phyloP scores from a whole-genome alignment of 768 basidiomycete genomes.

The Rhizopogon vesiculosus region DNA sequence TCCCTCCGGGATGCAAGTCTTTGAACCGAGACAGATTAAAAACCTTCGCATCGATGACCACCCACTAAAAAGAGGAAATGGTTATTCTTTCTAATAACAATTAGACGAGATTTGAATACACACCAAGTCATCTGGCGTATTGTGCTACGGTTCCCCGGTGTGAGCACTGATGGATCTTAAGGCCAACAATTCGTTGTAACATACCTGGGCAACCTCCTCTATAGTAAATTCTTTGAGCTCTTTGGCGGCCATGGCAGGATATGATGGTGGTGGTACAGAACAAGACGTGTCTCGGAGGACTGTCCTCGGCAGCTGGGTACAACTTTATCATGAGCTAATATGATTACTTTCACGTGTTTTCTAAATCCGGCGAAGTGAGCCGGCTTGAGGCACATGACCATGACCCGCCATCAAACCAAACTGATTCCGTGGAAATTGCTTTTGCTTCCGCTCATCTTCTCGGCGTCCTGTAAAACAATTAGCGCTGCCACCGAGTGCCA shows the following conservation, averaged over 20 bases:
- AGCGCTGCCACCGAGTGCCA: not conserved
- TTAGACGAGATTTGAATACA: constrained; percentile 12
- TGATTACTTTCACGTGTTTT: not conserved
- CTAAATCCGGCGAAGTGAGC: not conserved
- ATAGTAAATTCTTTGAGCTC: constrained; percentile 42
- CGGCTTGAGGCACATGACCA: not conserved
- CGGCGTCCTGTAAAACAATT: no score
- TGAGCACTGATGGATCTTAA: not conserved
- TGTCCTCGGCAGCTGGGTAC: not conserved
- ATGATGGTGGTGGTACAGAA: not conserved
- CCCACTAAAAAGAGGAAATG: constrained; percentile 47
- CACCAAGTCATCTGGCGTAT: constrained; percentile 71
- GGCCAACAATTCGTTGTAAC: constrained; percentile 7
- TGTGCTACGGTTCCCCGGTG: constrained; percentile 45
- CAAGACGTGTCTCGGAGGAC: not conserved
- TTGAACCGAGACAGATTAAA: constrained; percentile 81
- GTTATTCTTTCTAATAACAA: not conserved
- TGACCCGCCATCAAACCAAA: not conserved
- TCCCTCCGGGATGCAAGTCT: constrained; percentile 80
- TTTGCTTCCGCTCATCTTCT: not conserved
- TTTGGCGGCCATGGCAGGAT: constrained; percentile 21
- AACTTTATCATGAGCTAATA: not conserved
- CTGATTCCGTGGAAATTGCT: not conserved
- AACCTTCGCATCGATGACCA: constrained; percentile 80
- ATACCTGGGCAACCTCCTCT: constrained; percentile 56